Base-by-base conservation (phyloP, 2,329 filamentous ascomycete species). In the Endocalyx cinctus region DNA sequence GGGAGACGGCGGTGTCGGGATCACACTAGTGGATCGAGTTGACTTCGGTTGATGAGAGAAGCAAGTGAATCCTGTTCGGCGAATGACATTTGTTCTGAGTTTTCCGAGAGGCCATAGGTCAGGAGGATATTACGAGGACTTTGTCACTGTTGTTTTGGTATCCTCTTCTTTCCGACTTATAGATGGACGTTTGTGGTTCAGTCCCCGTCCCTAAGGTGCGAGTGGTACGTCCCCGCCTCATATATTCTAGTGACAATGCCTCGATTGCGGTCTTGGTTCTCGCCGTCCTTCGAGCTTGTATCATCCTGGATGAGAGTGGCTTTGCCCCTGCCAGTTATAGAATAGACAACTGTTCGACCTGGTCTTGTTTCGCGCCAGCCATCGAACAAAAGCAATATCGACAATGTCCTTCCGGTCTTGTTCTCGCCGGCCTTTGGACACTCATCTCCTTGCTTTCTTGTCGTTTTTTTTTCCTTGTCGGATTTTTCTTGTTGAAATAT, bases 1-100 rank as follows among this genome's bases (percentile, higher is more conserved):
- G n/a, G n/a, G n/a, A n/a, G n/a, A n/a, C 20, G 29, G 25, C 39
- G 42, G 45, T 48, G 39, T 48, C 41, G 33, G 43, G n/a, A n/a
- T n/a, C n/a, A n/a, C n/a, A n/a, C n/a, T n/a, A n/a, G n/a, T n/a
- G n/a, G n/a, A n/a, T n/a, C n/a, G n/a, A n/a, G 28, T 32, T 23
- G 26, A 25, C 23, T 17, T 36, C 20, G 30, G 22, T 33, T 27
- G n/a, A 29, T 17, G n/a, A n/a, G n/a, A n/a, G n/a, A n/a, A n/a
- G n/a, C n/a, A n/a, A n/a, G n/a, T n/a, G 20, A 18, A 34, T 43
- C 34, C 43, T 42, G 43, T 33, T 33, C 22, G 46, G 47, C 43
- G 42, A 13, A 44, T 43, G 37, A 27, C n/a, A 34, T 15, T 22
- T 18, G 35, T 32, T 48, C 40, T 49, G 41, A 43, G 46, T 34